A percentile compares a stretch with the other conserved stretches of the same genome.
Conservation (phyloP, 139 green algal genomes). For the Bryopsis sp. region DNA sequence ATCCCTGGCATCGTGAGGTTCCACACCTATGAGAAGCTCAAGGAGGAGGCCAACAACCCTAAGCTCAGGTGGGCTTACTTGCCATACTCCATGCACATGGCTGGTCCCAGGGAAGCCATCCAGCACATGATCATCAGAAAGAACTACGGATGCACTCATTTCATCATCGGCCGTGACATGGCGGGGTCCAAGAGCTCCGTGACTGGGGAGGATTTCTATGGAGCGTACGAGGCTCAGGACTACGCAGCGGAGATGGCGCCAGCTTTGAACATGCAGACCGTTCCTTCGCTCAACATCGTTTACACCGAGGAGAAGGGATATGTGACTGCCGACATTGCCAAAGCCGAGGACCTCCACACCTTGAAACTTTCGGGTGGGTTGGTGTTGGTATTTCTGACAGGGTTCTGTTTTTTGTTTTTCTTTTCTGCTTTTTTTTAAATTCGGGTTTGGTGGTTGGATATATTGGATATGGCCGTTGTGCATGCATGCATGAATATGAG, state of each 20-base stretch:
- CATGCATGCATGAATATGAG: too few relatives aligned
- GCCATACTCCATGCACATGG: constrained; percentile 91
- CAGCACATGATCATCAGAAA: constrained; percentile 92
- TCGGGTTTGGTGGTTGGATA: too few relatives aligned
- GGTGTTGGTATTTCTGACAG: too few relatives aligned
- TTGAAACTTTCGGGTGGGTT: constrained; percentile 33
- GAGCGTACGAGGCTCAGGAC: constrained; percentile 51
- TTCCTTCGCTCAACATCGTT: constrained; percentile 78
- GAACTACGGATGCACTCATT: constrained; percentile 86
- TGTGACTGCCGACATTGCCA: constrained; percentile 78
- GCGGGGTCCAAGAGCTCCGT: constrained; percentile 70
- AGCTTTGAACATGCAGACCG: constrained; percentile 79
- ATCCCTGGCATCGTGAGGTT: constrained; percentile 73
- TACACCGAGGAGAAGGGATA: constrained; percentile 81
- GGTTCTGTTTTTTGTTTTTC: too few relatives aligned
- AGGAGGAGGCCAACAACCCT: constrained; percentile 64
- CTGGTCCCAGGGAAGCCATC: constrained; percentile 75
- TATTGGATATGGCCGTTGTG: too few relatives aligned
- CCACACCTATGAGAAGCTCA: constrained; percentile 76
- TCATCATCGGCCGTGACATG: constrained; percentile 88
- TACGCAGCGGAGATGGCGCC: constrained; percentile 50
- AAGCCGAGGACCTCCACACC: constrained; percentile 54
- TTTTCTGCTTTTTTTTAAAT: too few relatives aligned
- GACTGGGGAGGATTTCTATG: constrained; percentile 75
- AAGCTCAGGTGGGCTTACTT: constrained; percentile 72